These are phyloP conservation scores for Sphaerulina populicola DNA, from an alignment of 2,329 filamentous ascomycete genomes.

Conservation along the genomic window DNA sequence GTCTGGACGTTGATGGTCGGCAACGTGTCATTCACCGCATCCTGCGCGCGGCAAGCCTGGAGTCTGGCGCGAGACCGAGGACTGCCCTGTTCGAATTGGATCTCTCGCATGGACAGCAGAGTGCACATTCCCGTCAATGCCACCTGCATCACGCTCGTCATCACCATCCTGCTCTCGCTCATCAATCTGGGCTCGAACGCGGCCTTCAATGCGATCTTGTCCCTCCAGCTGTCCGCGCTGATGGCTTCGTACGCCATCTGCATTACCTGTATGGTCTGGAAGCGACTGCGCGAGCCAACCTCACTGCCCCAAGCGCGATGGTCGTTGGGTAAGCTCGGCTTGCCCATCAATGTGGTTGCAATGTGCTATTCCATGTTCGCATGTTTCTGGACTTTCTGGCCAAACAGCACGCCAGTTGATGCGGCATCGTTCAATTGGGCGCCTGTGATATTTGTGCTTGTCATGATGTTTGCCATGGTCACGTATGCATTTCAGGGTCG, in stretches of 20 bases:
- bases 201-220: constrained; percentile 20
- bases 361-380: constrained; percentile 16
- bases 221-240: constrained; percentile 15
- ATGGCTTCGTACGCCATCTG: constrained; percentile 21
- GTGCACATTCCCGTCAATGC: constrained; percentile 19
- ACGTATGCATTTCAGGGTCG: constrained; percentile 17
- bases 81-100: constrained; percentile 16
- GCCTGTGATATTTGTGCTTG: constrained; percentile 14
- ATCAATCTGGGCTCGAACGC: constrained; percentile 21
- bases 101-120: constrained; percentile 16
- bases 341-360: constrained; percentile 15
- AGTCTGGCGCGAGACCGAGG: constrained; percentile 17
- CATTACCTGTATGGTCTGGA: constrained; percentile 20
- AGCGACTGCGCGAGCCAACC: constrained; percentile 15
- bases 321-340: constrained; percentile 17
- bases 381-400: constrained; percentile 21
- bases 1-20: constrained; percentile 15
- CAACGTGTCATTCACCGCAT: constrained; percentile 19
- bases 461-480: constrained; percentile 18
- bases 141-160: constrained; percentile 13
- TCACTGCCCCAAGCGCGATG: constrained; percentile 21
- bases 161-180: constrained; percentile 15
- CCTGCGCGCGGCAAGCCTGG: constrained; percentile 20
- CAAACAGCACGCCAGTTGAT: constrained; percentile 14
- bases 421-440: constrained; percentile 19